Base-by-base conservation (phyloP, 2,329 filamentous ascomycete genomes). In the Blastomyces parvus region DNA sequence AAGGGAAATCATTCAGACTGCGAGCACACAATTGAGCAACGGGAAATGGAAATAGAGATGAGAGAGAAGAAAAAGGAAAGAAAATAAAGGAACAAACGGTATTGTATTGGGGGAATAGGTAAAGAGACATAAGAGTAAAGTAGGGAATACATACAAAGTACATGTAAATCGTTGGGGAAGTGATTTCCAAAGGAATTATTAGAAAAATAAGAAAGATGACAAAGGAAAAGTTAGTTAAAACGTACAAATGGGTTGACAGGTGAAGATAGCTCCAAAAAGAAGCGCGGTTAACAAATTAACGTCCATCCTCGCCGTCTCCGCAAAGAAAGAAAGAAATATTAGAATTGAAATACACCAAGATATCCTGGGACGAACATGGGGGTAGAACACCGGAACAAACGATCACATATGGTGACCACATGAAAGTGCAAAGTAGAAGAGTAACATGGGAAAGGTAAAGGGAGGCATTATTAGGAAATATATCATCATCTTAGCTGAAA, bases 271-370 rank as follows among this genome's bases (percentile, higher is more conserved):
- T 33, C 8, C 7, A 22, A 2, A 58, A 40, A 38, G 27, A 25
- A 42, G 4, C 0, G 13, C 2, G 14, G 25, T 4, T 58, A 40
- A 58, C 27, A 42, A 27, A 13, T 40, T 27, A 17, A 42, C 13
- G 36, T 42, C 17, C 36, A 58, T 19, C 13, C 22, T 58, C 19
- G 36, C 25, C 22, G 55, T 9, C 33, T 27, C 30, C n/a, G 58
- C 40, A 50, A 58, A 33, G 40, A n/a, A n/a, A 46, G 46, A 50
- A 22, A 22, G n/a, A 52, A 30, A 30, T 25, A 48, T 58, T 25
- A 52, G 33, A 42, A 55, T 61, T n/a, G 44, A 59, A 61, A 56
- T 59, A 48, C 46, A 53, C 42, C 30, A 64, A 59, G 9, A 44
- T 33, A 44, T 30, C 25, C 25, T 44, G 13, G 56, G 42, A 44